These are phyloP conservation scores for Penicillium brevicompactum DNA, from an alignment of 2,329 filamentous ascomycete species.

Conservation along the genomic window DNA sequence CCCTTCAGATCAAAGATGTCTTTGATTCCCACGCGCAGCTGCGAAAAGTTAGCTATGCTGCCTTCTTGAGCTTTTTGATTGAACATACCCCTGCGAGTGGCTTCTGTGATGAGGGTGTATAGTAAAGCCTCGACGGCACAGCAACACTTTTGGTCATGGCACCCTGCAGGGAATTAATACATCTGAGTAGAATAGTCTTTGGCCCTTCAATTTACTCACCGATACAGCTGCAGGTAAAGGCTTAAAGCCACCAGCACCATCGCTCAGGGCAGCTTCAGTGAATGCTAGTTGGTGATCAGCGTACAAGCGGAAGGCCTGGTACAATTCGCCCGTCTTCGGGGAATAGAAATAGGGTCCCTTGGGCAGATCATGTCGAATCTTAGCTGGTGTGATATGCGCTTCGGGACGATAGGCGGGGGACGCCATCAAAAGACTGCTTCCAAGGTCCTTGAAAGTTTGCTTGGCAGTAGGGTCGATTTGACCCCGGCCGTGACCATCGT, in stretches of 20 bases:
- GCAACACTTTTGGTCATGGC: conserved; percentile 45
- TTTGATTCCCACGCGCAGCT: conserved; percentile 59
- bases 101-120: conserved; percentile 53
- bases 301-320: conserved; percentile 54
- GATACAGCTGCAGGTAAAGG: conserved; percentile 16
- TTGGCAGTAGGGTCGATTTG: background rate
- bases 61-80: accelerated
- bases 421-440: conserved; percentile 5
- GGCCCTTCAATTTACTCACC: conserved; percentile 1
- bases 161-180: conserved; percentile 3
- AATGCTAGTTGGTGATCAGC: conserved; percentile 54
- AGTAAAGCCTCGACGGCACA: conserved; percentile 65
- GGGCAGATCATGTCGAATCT: conserved; percentile 32
- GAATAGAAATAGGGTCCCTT: conserved; percentile 56
- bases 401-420: background rate
- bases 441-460: background rate
- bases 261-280: conserved; percentile 47
- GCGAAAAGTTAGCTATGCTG: background rate
- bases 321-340: conserved; percentile 45
- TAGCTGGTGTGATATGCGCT: background rate
- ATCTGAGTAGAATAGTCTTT: background rate
- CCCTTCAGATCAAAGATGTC: conserved; percentile 64
- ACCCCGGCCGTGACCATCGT: conserved; percentile 2
- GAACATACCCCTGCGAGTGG: conserved; percentile 58
- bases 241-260: conserved; percentile 17